These are phyloP conservation scores for Nemophila menziesii DNA, from an alignment of 257 asterid genomes.

Conservation along the genomic window DNA sequence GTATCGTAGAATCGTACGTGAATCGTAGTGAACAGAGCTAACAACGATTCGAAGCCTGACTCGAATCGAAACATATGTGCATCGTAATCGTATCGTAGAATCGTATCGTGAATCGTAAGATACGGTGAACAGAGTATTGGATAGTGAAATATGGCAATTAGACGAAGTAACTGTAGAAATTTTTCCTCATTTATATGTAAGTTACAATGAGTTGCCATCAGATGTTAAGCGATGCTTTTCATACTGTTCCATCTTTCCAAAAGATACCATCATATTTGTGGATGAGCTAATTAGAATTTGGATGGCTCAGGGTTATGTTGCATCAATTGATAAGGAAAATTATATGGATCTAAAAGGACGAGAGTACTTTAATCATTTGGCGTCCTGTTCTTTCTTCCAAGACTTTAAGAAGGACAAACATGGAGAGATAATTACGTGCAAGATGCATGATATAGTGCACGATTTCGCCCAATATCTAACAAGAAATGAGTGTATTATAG, in stretches of 20 bases:
- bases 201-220: conserved; percentile 12
- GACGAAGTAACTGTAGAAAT: conserved; percentile 8
- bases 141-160: conserved; percentile 18
- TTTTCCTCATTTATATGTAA: no score
- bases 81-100: no score
- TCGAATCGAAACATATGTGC: no score
- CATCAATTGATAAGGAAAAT: conserved; percentile 3
- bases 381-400: conserved; percentile 11
- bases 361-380: conserved; percentile 15
- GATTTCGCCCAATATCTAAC: conserved; percentile 13
- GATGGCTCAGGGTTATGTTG: conserved; percentile 18
- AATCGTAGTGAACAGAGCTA: no score
- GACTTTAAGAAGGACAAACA: conserved; percentile 2
- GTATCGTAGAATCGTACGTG: no score
- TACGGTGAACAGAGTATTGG: no score
- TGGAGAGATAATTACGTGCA: conserved; percentile 1
- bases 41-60: no score
- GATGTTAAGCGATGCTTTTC: conserved; percentile 12
- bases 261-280: conserved; percentile 9
- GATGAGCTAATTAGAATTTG: conserved; percentile 13
- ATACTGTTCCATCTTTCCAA: conserved; percentile 16
- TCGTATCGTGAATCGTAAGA: no score
- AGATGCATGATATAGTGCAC: conserved; percentile 14
- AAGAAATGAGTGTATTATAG: conserved; percentile 4
- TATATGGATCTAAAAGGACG: conserved; percentile 11